A percentile compares a stretch with the other conserved stretches of the same genome.
Conservation (phyloP, 306 rosid species). For the Macrotyloma uniflorum region DNA sequence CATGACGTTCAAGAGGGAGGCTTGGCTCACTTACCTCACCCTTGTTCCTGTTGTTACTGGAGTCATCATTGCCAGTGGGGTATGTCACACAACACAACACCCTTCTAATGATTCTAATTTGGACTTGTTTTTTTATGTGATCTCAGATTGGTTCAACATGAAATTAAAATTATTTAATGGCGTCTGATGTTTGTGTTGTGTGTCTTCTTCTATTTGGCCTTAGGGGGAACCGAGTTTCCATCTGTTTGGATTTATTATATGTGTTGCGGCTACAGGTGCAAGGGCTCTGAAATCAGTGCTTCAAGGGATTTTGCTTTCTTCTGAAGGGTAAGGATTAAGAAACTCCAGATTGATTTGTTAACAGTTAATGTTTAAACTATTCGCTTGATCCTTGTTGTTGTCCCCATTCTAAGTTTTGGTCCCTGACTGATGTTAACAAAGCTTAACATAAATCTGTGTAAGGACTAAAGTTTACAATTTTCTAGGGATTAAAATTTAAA, state of each 20-base stretch:
- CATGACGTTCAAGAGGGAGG: constrained; percentile 94
- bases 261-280: constrained; percentile 98
- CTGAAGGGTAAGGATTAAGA: constrained; percentile 77
- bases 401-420: neutral
- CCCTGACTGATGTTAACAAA: neutral
- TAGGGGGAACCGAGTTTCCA: constrained; percentile 99
- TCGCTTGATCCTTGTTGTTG: neutral
- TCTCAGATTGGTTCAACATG: neutral
- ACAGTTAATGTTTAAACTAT: neutral
- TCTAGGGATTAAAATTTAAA: neutral
- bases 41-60: constrained; percentile 97
- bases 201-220: constrained; percentile 37
- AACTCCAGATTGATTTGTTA: neutral
- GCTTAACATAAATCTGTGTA: no score
- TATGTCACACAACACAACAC: constrained; percentile 34
- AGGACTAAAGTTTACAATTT: neutral
- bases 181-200: constrained; percentile 32
- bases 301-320: constrained; percentile 96
- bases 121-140: constrained; percentile 6
- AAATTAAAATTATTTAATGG: neutral
- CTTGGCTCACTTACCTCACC: constrained; percentile 95
- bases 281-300: constrained; percentile 95
- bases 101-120: neutral
- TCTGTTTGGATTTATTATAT: constrained; percentile 88
- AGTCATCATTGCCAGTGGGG: constrained; percentile 98